Conservation (phyloP, 306 rosid species). For the Ceratonia siliqua region DNA sequence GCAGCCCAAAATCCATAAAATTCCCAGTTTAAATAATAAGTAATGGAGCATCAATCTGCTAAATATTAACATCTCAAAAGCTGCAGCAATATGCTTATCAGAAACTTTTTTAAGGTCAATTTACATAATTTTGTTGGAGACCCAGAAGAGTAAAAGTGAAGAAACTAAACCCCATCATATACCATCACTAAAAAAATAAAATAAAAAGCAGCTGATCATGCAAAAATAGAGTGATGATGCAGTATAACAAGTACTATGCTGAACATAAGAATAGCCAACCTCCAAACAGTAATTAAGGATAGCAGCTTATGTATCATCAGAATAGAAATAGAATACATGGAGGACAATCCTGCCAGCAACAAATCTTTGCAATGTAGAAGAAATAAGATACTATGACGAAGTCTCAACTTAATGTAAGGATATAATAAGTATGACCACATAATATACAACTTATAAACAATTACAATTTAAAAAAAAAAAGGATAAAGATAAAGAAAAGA, state of each 20-base stretch:
- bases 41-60: neutral
- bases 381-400: neutral
- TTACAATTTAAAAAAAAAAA: neutral
- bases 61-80: no score
- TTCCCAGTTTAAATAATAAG: conserved; percentile 13
- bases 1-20: neutral
- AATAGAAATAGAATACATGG: neutral
- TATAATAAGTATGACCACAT: no score
- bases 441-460: neutral
- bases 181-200: neutral
- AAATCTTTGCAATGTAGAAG: neutral
- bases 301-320: neutral
- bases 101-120: neutral
- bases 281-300: neutral
- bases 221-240: neutral
- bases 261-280: conserved; percentile 16
- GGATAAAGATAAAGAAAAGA: no score
- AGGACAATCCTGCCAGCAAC: conserved; percentile 7
- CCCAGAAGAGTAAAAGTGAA: neutral
- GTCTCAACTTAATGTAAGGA: conserved; percentile 14
- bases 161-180: neutral
- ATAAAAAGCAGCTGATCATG: neutral
- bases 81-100: conserved; percentile 14
- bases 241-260: conserved; percentile 15
- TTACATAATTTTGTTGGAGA: conserved; percentile 2